phyloP scores from a whole-genome alignment of 371 early-diverging fungal species.

The Batkoa obscura region DNA sequence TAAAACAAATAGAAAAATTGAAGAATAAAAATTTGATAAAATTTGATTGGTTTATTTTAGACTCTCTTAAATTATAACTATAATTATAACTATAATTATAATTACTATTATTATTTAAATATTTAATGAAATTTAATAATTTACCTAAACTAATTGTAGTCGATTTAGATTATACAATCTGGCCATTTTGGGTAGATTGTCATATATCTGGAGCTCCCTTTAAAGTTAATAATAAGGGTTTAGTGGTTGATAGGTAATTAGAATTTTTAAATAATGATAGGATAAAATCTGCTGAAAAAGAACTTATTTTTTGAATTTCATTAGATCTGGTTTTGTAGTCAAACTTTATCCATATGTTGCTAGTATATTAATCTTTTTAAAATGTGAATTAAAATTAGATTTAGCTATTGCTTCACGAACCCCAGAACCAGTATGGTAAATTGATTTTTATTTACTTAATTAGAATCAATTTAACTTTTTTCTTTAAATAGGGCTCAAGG shows the following conservation, averaged over 20 bases:
- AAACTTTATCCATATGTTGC: slow-evolving; percentile 11
- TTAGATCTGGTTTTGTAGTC: neutral
- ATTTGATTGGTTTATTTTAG: too few species aligned
- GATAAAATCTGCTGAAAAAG: too few species aligned
- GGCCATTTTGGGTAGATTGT: slow-evolving; percentile 20
- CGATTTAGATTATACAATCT: slow-evolving; percentile 27
- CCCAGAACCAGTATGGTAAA: slow-evolving; percentile 24
- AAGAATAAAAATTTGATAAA: too few species aligned
- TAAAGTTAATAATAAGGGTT: neutral
- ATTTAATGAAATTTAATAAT: slow-evolving; percentile 1
- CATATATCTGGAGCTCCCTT: slow-evolving; percentile 7
- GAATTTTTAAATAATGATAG: neutral
- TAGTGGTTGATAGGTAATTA: neutral
- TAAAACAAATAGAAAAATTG: too few species aligned
- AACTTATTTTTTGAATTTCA: neutral
- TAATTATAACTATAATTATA: too few species aligned
- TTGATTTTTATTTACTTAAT: neutral
- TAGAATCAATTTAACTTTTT: neutral
- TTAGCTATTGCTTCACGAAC: slow-evolving; percentile 28
- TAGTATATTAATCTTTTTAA: slow-evolving; percentile 14
- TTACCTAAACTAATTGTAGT: slow-evolving; percentile 24
- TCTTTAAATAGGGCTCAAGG: slow-evolving; percentile 5
- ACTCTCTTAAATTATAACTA: too few species aligned
- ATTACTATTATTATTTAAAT: too few species aligned
- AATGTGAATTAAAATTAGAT: slow-evolving; percentile 16